Evolutionary conservation across 805 yeast genomes (phyloP).

Genomic region (Candida silvatica): DNA sequence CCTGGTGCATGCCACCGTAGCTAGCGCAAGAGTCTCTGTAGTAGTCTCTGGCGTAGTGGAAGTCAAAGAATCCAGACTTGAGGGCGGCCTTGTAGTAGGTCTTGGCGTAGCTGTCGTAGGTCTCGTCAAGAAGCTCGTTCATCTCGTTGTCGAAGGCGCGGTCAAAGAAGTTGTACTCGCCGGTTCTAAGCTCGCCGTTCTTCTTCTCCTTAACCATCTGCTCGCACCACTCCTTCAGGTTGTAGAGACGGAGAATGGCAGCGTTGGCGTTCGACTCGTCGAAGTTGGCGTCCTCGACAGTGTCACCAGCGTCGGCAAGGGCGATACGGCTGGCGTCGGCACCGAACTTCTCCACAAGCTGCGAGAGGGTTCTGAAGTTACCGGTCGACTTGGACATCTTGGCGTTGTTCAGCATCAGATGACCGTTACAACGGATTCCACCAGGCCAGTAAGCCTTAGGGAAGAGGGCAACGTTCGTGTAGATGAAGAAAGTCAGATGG

Average conservation of each 20-base stretch:
- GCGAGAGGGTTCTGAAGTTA: conserved; percentile 85
- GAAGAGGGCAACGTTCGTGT: conserved; percentile 88
- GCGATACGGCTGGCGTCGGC: conserved; percentile 98
- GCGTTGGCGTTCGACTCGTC: conserved; percentile 97
- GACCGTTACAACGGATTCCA: conserved; percentile 94
- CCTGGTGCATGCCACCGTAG: conserved; percentile 68
- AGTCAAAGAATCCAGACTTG: conserved; percentile 86
- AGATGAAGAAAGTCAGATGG: conserved; percentile 92
- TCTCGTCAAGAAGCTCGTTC: conserved; percentile 69
- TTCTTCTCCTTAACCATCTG: conserved; percentile 48
- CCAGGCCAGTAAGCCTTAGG: conserved; percentile 87
- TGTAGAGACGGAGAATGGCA: conserved; percentile 87
- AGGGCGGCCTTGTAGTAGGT: conserved; percentile 85
- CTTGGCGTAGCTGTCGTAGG: conserved; percentile 58
- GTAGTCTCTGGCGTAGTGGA: conserved; percentile 92
- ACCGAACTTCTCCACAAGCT: conserved; percentile 82
- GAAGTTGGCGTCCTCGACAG: conserved; percentile 95
- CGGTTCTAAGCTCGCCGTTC: conserved; percentile 51
- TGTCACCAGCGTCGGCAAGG: conserved; percentile 96
- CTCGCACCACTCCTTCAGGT: conserved; percentile 93
- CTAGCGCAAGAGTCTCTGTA: conserved; percentile 70
- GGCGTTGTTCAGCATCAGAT: conserved; percentile 87
- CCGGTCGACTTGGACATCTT: conserved; percentile 99
- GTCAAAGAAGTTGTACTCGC: conserved; percentile 66
- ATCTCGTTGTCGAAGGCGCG: conserved; percentile 88